Evolutionary conservation across 768 basidiomycete species (phyloP).

Genomic region (Cystofilobasidium capitatum): DNA sequence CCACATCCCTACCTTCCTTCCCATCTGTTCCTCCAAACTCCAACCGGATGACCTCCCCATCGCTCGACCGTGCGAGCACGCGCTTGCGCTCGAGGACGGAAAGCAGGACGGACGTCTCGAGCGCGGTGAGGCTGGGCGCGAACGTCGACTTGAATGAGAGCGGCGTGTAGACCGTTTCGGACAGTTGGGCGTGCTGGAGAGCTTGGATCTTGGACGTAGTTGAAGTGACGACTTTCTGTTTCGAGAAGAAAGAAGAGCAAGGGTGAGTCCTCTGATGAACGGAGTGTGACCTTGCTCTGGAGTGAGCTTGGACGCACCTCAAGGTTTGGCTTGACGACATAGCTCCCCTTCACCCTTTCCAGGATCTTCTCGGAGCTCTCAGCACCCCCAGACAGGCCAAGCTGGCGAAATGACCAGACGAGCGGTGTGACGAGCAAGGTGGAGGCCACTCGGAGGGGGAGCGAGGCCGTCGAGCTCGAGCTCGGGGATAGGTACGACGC

Average conservation of each 20-base stretch:
- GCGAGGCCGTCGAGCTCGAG: slow-evolving; percentile 33
- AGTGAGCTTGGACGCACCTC: slow-evolving; percentile 33
- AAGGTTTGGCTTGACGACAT: slow-evolving; percentile 36
- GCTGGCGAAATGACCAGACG: slow-evolving; percentile 4
- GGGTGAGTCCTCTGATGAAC: neutral
- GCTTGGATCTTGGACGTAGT: slow-evolving; percentile 3
- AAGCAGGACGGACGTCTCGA: slow-evolving; percentile 60
- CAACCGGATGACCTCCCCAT: slow-evolving; percentile 83
- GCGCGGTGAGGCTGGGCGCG: slow-evolving; percentile 45
- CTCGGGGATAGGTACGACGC: slow-evolving; percentile 31
- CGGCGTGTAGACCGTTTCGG: slow-evolving; percentile 12
- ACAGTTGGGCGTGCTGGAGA: slow-evolving; percentile 32
- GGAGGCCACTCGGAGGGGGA: slow-evolving; percentile 30
- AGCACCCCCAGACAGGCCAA: slow-evolving; percentile 36
- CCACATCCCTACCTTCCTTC: slow-evolving; percentile 47
- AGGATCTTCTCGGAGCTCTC: slow-evolving; percentile 28
- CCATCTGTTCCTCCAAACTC: slow-evolving; percentile 39
- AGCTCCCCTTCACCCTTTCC: slow-evolving; percentile 31
- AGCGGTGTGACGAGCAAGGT: slow-evolving; percentile 27
- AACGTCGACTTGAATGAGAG: slow-evolving; percentile 8
- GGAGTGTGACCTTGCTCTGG: neutral
- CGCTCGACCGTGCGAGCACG: slow-evolving; percentile 55
- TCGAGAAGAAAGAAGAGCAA: neutral
- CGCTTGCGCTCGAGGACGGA: slow-evolving; percentile 63
- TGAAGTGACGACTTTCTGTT: neutral